These are phyloP conservation scores for Aureobasidium sp. DNA, from an alignment of 2,329 filamentous ascomycete genomes.

Conservation along the genomic window DNA sequence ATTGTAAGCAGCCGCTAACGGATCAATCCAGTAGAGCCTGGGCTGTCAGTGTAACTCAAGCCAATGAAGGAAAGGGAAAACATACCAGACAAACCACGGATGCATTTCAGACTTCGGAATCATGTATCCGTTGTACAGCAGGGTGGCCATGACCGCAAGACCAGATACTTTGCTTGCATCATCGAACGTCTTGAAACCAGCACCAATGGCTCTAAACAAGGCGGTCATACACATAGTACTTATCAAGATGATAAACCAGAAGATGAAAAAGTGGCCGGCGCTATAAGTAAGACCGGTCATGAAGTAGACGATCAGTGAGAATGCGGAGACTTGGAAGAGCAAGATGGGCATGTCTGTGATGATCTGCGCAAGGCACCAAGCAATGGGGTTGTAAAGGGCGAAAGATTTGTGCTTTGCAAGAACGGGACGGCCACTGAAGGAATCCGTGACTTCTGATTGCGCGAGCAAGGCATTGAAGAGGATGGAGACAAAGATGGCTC, in stretches of 20 bases:
- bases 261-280: slow-evolving; percentile 72
- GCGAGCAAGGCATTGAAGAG: slow-evolving; percentile 85
- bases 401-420: slow-evolving; percentile 80
- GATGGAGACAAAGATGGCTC: slow-evolving; percentile 71
- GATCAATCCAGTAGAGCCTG: not conserved
- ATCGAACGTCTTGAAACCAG: slow-evolving; percentile 37
- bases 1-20: slow-evolving; percentile 25
- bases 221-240: slow-evolving; percentile 32
- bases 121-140: slow-evolving; percentile 34
- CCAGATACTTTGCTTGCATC: not conserved
- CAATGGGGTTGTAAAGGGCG: slow-evolving; percentile 73
- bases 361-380: slow-evolving; percentile 77
- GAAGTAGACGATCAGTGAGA: slow-evolving; percentile 71
- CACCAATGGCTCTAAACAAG: slow-evolving; percentile 32
- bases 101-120: slow-evolving; percentile 45
- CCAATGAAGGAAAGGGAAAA: too few species aligned
- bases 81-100: slow-evolving; percentile 41
- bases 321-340: slow-evolving; percentile 58
- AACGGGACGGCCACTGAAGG: slow-evolving; percentile 69
- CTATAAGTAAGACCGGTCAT: slow-evolving; percentile 62
- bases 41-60: too few species aligned
- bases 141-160: not conserved
- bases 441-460: slow-evolving; percentile 67
- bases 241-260: slow-evolving; percentile 43
- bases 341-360: slow-evolving; percentile 62